Evolutionary conservation across 129 eudicot species (phyloP).

Genomic region (Saposhnikovia divaricata): DNA sequence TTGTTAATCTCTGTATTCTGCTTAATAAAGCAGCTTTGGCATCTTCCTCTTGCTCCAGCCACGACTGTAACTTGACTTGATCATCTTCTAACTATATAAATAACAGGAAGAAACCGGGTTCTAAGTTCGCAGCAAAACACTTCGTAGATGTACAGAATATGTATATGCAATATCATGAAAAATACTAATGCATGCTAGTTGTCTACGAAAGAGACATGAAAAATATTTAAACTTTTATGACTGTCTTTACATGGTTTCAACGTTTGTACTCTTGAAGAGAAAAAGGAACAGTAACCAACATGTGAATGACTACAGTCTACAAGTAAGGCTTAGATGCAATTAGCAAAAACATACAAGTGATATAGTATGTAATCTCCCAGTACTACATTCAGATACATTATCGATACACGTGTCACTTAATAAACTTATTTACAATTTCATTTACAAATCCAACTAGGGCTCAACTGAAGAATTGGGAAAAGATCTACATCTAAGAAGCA

Average conservation of each 20-base stretch:
- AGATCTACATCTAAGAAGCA: not conserved
- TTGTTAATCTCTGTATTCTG: slow-evolving; percentile 91
- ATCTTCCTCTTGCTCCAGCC: slow-evolving; percentile 98
- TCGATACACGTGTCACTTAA: not conserved
- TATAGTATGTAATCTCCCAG: not conserved
- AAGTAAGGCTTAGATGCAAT: not conserved
- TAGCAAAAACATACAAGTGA: not conserved
- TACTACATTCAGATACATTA: not conserved
- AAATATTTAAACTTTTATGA: not conserved
- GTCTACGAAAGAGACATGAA: not conserved
- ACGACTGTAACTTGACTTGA: slow-evolving; percentile 87
- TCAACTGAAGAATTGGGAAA: not conserved
- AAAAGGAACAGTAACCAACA: not conserved
- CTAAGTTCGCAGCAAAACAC: slow-evolving; percentile 12
- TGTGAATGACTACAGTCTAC: not conserved
- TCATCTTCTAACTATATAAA: slow-evolving; percentile 86
- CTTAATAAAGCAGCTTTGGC: slow-evolving; percentile 93
- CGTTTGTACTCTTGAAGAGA: not conserved
- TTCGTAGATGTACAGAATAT: slow-evolving; percentile 2
- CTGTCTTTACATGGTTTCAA: not conserved
- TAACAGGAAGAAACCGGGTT: slow-evolving; percentile 20
- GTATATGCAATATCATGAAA: not conserved
- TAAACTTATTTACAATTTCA: not conserved
- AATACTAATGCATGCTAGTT: not conserved
- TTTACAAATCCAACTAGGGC: not conserved